Evolutionary conservation across 176 grass and related monocot species (phyloP).

Genomic region (Phoenix roebelenii): DNA sequence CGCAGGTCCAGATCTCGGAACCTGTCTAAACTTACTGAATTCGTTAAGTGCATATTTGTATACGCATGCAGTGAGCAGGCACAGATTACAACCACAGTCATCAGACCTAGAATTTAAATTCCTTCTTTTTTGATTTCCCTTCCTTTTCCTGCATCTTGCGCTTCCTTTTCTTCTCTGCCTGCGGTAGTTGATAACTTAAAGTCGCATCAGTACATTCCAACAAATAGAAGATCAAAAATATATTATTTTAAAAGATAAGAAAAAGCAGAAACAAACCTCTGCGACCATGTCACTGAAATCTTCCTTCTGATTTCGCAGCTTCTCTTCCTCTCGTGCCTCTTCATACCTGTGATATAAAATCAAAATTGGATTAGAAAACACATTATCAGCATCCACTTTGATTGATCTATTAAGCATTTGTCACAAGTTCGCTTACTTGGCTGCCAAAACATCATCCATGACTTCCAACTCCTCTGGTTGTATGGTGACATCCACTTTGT

Average conservation of each 20-base stretch:
- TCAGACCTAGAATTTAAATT: conserved; percentile 5
- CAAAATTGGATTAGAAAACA: not conserved
- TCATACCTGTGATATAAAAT: conserved; percentile 44
- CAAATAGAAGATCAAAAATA: not conserved
- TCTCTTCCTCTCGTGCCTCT: conserved; percentile 82
- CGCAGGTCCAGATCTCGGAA: too few relatives aligned
- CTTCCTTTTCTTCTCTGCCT: conserved; percentile 65
- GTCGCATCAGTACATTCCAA: too few relatives aligned
- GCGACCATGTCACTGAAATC: conserved; percentile 99
- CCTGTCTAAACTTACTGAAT: too few relatives aligned
- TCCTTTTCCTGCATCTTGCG: conserved; percentile 70
- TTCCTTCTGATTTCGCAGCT: conserved; percentile 84
- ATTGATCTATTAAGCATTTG: too few relatives aligned
- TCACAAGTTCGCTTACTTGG: conserved; percentile 55
- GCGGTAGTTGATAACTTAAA: too few relatives aligned
- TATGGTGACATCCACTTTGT: conserved; percentile 96
- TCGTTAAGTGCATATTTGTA: too few relatives aligned
- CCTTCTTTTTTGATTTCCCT: conserved; percentile 89
- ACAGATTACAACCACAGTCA: too few relatives aligned
- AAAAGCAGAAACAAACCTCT: conserved; percentile 29
- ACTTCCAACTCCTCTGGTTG: conserved; percentile 88
- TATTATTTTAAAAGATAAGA: not conserved
- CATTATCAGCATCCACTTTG: too few relatives aligned
- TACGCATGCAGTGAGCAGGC: too few relatives aligned
- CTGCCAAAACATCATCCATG: conserved; percentile 93